Percentiles rank a stretch among this genome's conserved stretches.
Evolutionary conservation across 1,284 basidiomycete genomes (phyloP).

Genomic region (Meripilus lineatus): DNA sequence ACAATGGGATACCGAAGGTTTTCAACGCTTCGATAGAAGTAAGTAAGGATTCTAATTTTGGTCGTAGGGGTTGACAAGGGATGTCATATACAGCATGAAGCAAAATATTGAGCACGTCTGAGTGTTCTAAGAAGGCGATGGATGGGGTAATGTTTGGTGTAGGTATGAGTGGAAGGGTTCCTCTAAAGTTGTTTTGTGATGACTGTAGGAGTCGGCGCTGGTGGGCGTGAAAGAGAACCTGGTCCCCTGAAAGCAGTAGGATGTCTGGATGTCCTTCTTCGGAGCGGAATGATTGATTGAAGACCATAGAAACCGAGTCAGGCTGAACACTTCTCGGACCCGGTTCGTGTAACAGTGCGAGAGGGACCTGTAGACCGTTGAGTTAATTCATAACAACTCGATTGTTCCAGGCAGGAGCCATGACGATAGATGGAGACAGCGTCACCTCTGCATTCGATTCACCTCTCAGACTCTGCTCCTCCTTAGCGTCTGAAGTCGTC

Average conservation of each 20-base stretch:
- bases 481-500: too few species aligned
- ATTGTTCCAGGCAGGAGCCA: too few species aligned
- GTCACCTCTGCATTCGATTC: too few species aligned
- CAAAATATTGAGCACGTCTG: slow-evolving; percentile 31
- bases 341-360: too few species aligned
- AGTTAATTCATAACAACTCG: too few species aligned
- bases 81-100: slow-evolving; percentile 31
- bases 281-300: slow-evolving; percentile 58
- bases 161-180: too few species aligned
- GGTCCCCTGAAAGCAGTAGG: slow-evolving; percentile 61
- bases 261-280: slow-evolving; percentile 48
- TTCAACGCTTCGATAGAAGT: slow-evolving; percentile 22
- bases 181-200: slow-evolving; percentile 32
- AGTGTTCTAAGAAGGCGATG: slow-evolving; percentile 21
- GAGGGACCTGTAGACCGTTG: too few species aligned
- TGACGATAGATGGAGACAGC: too few species aligned
- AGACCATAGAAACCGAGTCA: slow-evolving; percentile 75
- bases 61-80: slow-evolving; percentile 26
- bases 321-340: too few species aligned
- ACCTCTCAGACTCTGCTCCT: too few species aligned
- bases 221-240: slow-evolving; percentile 54
- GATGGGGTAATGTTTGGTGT: too few species aligned
- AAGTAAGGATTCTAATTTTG: slow-evolving; percentile 23
- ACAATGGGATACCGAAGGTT: slow-evolving; percentile 25
- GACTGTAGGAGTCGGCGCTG: slow-evolving; percentile 23